A percentile compares a stretch with the other conserved stretches of the same genome.
Conservation (phyloP, 768 basidiomycete species). For the Russula ochroleuca region DNA sequence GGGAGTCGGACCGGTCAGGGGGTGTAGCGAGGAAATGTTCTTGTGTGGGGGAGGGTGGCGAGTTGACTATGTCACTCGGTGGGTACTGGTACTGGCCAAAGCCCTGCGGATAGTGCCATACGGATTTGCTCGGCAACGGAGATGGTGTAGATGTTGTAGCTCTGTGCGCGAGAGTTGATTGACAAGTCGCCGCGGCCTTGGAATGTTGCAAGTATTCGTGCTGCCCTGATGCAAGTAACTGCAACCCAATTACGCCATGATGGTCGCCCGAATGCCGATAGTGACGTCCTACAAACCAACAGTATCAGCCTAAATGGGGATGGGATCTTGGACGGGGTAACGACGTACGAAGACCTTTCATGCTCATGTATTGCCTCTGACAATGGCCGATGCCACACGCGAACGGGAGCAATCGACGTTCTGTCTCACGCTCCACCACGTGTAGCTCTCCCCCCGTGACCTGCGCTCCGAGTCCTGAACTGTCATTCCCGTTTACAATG, state of each 20-base stretch:
- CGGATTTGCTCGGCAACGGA: conserved; percentile 1
- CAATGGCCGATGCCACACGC: conserved; percentile 87
- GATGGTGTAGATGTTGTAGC: conserved; percentile 2
- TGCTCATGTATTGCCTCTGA: conserved; percentile 91
- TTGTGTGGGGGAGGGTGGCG: too few relatives aligned
- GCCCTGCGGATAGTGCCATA: conserved; percentile 10
- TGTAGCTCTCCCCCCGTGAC: conserved; percentile 54
- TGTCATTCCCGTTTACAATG: conserved; percentile 35
- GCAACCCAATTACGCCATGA: conserved; percentile 86
- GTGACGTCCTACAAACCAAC: conserved; percentile 55
- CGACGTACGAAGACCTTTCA: conserved; percentile 78
- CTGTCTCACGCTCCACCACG: conserved; percentile 80
- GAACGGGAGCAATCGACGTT: conserved; percentile 76
- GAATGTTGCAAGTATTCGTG: conserved; percentile 49
- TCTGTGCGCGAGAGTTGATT: conserved; percentile 20
- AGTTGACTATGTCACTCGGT: not conserved
- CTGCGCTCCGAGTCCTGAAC: conserved; percentile 38
- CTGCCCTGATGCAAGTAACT: conserved; percentile 72
- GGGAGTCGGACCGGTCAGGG: too few relatives aligned
- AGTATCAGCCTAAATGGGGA: conserved; percentile 18
- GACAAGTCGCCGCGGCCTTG: conserved; percentile 20
- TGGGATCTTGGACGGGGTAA: not conserved
- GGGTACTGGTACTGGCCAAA: conserved; percentile 16
- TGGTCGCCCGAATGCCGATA: conserved; percentile 97
- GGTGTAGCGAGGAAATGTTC: too few relatives aligned